These are phyloP conservation scores for Corynespora cassiicola DNA, from an alignment of 2,329 filamentous ascomycete genomes.

Conservation along the genomic window DNA sequence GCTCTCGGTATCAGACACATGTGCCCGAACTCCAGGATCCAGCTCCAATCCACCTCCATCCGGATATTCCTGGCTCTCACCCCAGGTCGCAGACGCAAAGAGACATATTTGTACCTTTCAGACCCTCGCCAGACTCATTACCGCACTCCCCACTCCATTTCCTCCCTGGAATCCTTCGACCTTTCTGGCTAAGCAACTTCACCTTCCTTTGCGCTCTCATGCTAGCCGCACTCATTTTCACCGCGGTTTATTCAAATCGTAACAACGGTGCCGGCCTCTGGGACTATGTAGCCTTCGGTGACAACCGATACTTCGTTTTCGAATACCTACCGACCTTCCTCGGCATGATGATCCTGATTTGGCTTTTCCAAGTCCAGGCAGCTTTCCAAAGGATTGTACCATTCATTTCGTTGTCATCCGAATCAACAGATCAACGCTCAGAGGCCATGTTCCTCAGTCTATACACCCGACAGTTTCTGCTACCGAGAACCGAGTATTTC, in stretches of 20 bases:
- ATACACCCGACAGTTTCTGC: conserved; percentile 68
- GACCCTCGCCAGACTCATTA: conserved; percentile 50
- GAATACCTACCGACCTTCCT: conserved; percentile 83
- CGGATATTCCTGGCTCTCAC: conserved; percentile 7
- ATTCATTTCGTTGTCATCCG: conserved; percentile 77
- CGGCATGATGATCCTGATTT: conserved; percentile 74
- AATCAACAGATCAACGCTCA: conserved; percentile 64
- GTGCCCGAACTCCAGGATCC: conserved; percentile 10
- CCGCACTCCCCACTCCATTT: conserved; percentile 64
- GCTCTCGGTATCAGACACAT: too few species aligned
- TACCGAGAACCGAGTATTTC: conserved; percentile 73
- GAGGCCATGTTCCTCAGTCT: conserved; percentile 69
- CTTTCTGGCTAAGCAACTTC: conserved; percentile 67
- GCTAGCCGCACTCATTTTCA: conserved; percentile 74
- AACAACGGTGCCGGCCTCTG: conserved; percentile 67
- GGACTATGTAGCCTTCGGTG: conserved; percentile 72
- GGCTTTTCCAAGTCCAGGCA: conserved; percentile 75
- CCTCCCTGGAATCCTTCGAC: conserved; percentile 74
- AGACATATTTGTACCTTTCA: conserved; percentile 57
- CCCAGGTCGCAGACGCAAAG: conserved; percentile 21
- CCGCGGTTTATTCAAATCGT: conserved; percentile 56
- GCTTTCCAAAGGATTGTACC: conserved; percentile 80
- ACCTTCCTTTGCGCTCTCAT: conserved; percentile 71
- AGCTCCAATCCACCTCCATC: conserved; percentile 10
- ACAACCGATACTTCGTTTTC: conserved; percentile 82